Percentiles rank a stretch among this genome's conserved stretches.
Evolutionary conservation across 768 basidiomycete species (phyloP).

Genomic region (Termitomyces eurrhizus): DNA sequence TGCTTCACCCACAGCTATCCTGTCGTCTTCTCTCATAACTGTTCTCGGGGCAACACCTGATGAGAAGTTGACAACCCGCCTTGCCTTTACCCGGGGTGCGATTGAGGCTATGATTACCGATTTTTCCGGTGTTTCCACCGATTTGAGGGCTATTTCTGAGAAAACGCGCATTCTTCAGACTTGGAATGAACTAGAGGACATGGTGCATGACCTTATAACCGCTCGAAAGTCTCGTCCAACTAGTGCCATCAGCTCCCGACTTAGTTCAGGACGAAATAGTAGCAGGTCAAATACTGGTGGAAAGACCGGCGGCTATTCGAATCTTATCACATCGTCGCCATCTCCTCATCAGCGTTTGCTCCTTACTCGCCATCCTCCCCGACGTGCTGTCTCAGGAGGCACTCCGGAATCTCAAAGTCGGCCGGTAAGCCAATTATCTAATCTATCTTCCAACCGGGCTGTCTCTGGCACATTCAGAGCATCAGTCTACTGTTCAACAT

Average conservation of each 20-base stretch:
- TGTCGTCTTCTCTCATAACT: slow-evolving; percentile 48
- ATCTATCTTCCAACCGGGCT: slow-evolving; percentile 52
- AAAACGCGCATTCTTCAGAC: slow-evolving; percentile 68
- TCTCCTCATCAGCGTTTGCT: slow-evolving; percentile 40
- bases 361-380: slow-evolving; percentile 42
- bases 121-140: slow-evolving; percentile 44
- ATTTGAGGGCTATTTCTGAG: slow-evolving; percentile 59
- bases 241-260: slow-evolving; percentile 60
- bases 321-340: slow-evolving; percentile 35
- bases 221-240: slow-evolving; percentile 61
- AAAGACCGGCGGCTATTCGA: slow-evolving; percentile 34
- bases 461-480: slow-evolving; percentile 61
- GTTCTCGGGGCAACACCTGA: slow-evolving; percentile 47
- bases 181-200: slow-evolving; percentile 77
- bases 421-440: slow-evolving; percentile 57
- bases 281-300: slow-evolving; percentile 30
- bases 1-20: slow-evolving; percentile 44
- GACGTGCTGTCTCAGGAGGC: slow-evolving; percentile 46
- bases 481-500: slow-evolving; percentile 62
- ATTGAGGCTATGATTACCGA: slow-evolving; percentile 44
- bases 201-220: slow-evolving; percentile 65
- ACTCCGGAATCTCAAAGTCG: slow-evolving; percentile 41
- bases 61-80: slow-evolving; percentile 60
- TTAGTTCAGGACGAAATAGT: slow-evolving; percentile 56
- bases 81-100: slow-evolving; percentile 56